Evolutionary conservation across 768 basidiomycete species (phyloP), one percentile per base, ranked within the genome.

Genomic region (Termitomyces sp.): DNA sequence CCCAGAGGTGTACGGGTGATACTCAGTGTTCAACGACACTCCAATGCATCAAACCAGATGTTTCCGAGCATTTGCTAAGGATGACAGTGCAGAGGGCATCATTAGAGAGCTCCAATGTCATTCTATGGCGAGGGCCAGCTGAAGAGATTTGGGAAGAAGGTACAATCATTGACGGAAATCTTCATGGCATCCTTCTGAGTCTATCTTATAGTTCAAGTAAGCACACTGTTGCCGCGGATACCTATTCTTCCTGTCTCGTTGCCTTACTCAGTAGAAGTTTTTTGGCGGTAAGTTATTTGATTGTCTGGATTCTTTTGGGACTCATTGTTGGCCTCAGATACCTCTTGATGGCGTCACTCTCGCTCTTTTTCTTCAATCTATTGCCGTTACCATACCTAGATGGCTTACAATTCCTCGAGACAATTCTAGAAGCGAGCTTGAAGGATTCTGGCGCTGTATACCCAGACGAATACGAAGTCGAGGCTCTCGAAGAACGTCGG

Each of bases 321-420:
- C 33, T 60, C 16, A 45, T 44, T 35, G 18, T 29, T 29, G 10
- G 32, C 16, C 11, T 52, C 59, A 88, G 89, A 56, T 89, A 89
- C 56, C 68, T 85, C 56, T 69, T 73, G 32, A 80, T 82, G 63
- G 77, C 89, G 2, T 83, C 85, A n/a, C 67, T 94, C 31, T 93
- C 91, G 3, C 73, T 95, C 1, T 93, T 82, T 66, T 69, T 93
- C 54, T 85, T 94, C 73, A 95, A 95, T 66, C 78, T 91, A 25
- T 75, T 94, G 22, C 91, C 93, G 0, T 65, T 94, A 32, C 80
- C 81, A 2, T 71, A 73, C 45, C 74, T 94, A 18, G 93, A 95
- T 56, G 93, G 93, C 25, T 70, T 76, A 7, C 79, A 85, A 59
- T 70, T 88, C 18, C 72, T 91, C 9, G 65, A 56, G 12, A 60